Evolutionary conservation across 176 grass and related monocot species (phyloP).

Genomic region (Raddia distichophylla): DNA sequence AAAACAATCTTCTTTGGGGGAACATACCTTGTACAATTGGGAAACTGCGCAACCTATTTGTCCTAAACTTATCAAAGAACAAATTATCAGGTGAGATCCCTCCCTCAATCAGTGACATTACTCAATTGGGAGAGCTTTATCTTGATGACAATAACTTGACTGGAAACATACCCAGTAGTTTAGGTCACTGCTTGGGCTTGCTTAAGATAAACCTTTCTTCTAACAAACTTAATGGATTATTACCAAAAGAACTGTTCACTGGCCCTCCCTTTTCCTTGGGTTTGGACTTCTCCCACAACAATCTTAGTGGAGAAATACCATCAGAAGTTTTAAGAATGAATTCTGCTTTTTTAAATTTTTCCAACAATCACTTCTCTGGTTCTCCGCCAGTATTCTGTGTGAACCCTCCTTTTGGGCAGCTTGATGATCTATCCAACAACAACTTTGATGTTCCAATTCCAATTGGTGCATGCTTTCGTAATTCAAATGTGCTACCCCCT

Average conservation of each 20-base stretch:
- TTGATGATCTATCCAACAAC: conserved; percentile 44
- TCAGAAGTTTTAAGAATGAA: not conserved
- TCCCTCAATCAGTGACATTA: conserved; percentile 39
- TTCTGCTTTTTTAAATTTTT: conserved; percentile 26
- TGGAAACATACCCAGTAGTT: conserved; percentile 43
- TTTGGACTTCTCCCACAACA: not conserved
- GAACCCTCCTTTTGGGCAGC: not conserved
- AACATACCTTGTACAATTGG: conserved; percentile 50
- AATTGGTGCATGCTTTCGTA: not conserved
- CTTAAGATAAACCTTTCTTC: conserved; percentile 42
- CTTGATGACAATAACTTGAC: conserved; percentile 44
- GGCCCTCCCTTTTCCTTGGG: not conserved
- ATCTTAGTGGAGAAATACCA: not conserved
- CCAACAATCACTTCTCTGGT: conserved; percentile 9
- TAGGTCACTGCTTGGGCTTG: conserved; percentile 40
- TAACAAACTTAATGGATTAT: conserved; percentile 31
- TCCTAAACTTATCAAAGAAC: conserved; percentile 49
- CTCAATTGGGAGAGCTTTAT: conserved; percentile 36
- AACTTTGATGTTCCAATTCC: conserved; percentile 34
- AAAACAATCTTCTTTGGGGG: conserved; percentile 56
- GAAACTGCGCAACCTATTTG: conserved; percentile 35
- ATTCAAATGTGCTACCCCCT: not conserved
- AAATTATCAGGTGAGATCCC: conserved; percentile 56
- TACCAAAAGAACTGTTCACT: not conserved
- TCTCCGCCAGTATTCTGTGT: conserved; percentile 29